These are phyloP conservation scores for Medicago ruthenica DNA, from an alignment of 306 rosid genomes.

Conservation along the genomic window DNA sequence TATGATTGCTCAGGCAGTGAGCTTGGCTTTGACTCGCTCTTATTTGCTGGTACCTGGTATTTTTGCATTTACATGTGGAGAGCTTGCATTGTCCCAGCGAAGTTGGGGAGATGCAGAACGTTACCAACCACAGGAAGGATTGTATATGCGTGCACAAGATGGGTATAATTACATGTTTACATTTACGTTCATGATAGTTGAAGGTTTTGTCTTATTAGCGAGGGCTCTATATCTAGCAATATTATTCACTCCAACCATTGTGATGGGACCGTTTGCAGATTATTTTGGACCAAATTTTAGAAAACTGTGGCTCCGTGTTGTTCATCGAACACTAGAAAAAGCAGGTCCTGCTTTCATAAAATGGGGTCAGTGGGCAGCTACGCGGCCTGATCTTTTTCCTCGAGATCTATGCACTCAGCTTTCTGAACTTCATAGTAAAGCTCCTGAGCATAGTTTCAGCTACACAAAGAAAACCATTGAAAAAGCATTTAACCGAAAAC, in stretches of 20 bases:
- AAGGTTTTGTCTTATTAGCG: conserved; percentile 64
- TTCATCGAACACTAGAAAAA: conserved; percentile 81
- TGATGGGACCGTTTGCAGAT: conserved; percentile 90
- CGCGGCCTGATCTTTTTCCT: conserved; percentile 97
- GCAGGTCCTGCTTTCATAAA: conserved; percentile 98
- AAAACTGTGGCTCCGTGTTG: conserved; percentile 75
- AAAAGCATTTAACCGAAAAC: conserved; percentile 84
- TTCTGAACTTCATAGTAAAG: conserved; percentile 88
- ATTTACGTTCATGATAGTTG: conserved; percentile 59
- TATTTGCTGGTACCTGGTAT: conserved; percentile 79
- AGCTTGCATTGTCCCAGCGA: conserved; percentile 79
- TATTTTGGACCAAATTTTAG: conserved; percentile 71
- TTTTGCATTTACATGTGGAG: conserved; percentile 79
- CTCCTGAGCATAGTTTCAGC: conserved; percentile 96
- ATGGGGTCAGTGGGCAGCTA: conserved; percentile 99
- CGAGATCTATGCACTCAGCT: conserved; percentile 86
- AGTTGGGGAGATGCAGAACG: conserved; percentile 55
- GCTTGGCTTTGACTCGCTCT: conserved; percentile 79
- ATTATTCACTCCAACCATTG: conserved; percentile 84
- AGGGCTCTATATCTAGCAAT: conserved; percentile 81
- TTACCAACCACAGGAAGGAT: conserved; percentile 56
- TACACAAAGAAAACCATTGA: conserved; percentile 90
- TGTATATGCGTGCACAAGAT: conserved; percentile 79
- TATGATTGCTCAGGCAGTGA: conserved; percentile 84
- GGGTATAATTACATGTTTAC: conserved; percentile 70